A percentile compares a stretch with the other conserved stretches of the same genome.
phyloP scores from a whole-genome alignment of 2,329 filamentous ascomycete genomes.

The Ophiostoma quercus region DNA sequence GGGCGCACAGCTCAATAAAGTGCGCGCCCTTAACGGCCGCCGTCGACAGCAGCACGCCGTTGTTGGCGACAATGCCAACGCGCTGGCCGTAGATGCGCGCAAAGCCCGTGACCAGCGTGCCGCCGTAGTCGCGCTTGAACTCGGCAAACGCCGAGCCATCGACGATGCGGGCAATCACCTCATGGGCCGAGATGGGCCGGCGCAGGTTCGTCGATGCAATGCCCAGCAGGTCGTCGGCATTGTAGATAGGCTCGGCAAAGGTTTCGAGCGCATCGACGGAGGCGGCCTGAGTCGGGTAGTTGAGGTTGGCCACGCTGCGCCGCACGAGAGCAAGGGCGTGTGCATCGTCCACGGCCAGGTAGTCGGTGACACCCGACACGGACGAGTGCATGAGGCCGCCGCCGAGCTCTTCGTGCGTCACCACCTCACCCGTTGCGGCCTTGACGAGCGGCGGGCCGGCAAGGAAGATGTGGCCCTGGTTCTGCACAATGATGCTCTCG shows the following conservation, averaged over 20 bases:
- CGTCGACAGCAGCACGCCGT: slow-evolving; percentile 88
- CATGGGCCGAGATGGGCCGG: slow-evolving; percentile 76
- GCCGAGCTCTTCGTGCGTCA: slow-evolving; percentile 84
- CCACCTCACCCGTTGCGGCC: slow-evolving; percentile 88
- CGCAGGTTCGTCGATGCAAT: slow-evolving; percentile 88
- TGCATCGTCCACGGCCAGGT: slow-evolving; percentile 88
- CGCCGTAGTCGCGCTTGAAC: slow-evolving; percentile 89
- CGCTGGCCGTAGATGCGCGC: slow-evolving; percentile 83
- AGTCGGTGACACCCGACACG: slow-evolving; percentile 89
- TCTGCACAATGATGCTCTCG: slow-evolving; percentile 92
- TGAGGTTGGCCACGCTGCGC: slow-evolving; percentile 79
- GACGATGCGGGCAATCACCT: slow-evolving; percentile 88
- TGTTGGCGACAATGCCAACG: slow-evolving; percentile 92
- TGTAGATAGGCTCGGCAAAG: slow-evolving; percentile 73
- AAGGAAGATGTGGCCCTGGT: slow-evolving; percentile 96
- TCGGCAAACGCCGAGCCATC: slow-evolving; percentile 87
- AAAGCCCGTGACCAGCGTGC: slow-evolving; percentile 86
- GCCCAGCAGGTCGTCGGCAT: slow-evolving; percentile 72
- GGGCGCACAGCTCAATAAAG: slow-evolving; percentile 90
- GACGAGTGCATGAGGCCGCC: slow-evolving; percentile 86
- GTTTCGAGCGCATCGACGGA: slow-evolving; percentile 40
- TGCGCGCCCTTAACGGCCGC: slow-evolving; percentile 90
- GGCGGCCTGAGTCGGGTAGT: slow-evolving; percentile 52
- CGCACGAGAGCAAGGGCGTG: slow-evolving; percentile 84
- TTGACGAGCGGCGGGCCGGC: slow-evolving; percentile 92